Evolutionary conservation across 2,329 filamentous ascomycete species (phyloP), one percentile per base, ranked within the genome.

Genomic region (Penicillium sp.): DNA sequence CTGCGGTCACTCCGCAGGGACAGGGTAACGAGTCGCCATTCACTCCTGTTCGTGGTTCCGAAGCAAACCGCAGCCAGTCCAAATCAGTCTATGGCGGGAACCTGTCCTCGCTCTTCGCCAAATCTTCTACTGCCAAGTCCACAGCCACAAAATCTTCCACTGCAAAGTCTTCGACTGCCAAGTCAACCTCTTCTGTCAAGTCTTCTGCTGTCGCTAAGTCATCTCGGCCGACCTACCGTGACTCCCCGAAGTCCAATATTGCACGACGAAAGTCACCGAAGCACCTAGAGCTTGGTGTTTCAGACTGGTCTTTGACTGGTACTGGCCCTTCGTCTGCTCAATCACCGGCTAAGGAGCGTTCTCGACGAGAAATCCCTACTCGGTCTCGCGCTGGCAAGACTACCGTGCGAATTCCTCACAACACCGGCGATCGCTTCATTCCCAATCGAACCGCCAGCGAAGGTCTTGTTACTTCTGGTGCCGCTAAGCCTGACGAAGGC

Each of bases 221-320:
- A 16, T 54, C 72, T 43, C 72, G 74, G 42, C 80, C 85, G 13
- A 43, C 44, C 42, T 88, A 91, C 75, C 89, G 90, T 50, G 90
- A 95, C 73, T 97, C 93, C 2, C 92, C 93, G 73, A 98, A 98
- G 82, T 97, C 93, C 58, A 98, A 97, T 82, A 97, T 97, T 75
- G 72, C 73, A 26, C 71, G 87, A 31, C 72, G 87, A 63, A 80
- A 88, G 57, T 93, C 91, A 44, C 93, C 93, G 21, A 90, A 91
- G 69, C 91, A 90, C 75, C 84, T 98, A 39, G 93, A 98, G 77
- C 85, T 96, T 42, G 92, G 92, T 64, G 88, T 96, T 33, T 97
- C 93, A 42, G 93, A 99, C 73, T 98, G 93, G 82, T 87, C 91
- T 19, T 83, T 99, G 68, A 91, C 90, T 52, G 92, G 93, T 62